Base-by-base conservation (phyloP, 371 early-diverging fungal species). In the Actinomortierella wolfii region DNA sequence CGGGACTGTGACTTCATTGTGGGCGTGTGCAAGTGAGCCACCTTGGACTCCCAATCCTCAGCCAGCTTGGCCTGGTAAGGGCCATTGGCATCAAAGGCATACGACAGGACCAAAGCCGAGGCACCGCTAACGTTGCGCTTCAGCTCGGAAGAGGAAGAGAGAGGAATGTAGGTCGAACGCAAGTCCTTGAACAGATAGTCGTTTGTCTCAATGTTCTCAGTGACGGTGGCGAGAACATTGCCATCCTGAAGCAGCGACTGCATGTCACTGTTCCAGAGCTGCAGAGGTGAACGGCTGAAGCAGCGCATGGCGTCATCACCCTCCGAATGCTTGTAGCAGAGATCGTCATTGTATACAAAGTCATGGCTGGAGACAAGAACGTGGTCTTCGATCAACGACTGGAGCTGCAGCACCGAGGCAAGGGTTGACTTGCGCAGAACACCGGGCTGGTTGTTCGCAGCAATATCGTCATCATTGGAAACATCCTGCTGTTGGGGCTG, bases 21-120 rank as follows among this genome's bases (percentile, higher is more conserved):
- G 29, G 66, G 57, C 18, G 66, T 68, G 24, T 76, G 51, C 25
- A 75, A 57, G 44, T 64, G 59, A 44, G 86, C 65, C 1, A 84
- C 76, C 59, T 81, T 80, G 57, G 83, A 78, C 28, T 79, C 79
- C 83, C 85, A 86, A 15, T 69, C 63, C 18, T 78, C 59, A 15
- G 82, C 67, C 15, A 83, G 58, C 29, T 82, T 64, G 18, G 79
- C 64, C 48, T 79, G 78, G 52, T 78, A 78, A n/a, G 78, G 65
- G 4, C 80, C 78, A 21, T 83, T 81, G 47, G 79, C 79, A 54
- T 86, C 81, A 57, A 88, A 85, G 1, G 81, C 84, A 55, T 81
- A 84, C 0, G 85, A 81, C 0, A 88, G 67, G 11, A 81, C 65
- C 6, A 83, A 28, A 1, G 83, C 79, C 2, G 81, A 70, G 21